phyloP scores from a whole-genome alignment of 2,329 filamentous ascomycete species.

The Acrocalymma vagum region DNA sequence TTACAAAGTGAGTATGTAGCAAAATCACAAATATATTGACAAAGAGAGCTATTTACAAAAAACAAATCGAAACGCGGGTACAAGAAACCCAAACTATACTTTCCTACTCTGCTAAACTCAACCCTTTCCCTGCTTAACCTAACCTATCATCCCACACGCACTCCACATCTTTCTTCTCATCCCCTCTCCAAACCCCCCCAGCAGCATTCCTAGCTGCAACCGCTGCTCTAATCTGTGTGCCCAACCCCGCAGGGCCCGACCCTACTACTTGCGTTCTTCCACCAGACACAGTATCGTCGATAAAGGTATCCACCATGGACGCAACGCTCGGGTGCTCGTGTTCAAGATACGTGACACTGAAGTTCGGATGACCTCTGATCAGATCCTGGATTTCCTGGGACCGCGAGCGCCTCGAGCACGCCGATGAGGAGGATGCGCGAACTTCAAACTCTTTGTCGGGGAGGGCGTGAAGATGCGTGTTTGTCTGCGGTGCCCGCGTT shows the following conservation, averaged over 20 bases:
- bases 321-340: constrained; percentile 23
- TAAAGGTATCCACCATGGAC: constrained; percentile 19
- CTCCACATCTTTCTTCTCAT: constrained; percentile 32
- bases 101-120: no score
- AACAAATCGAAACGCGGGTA: no score
- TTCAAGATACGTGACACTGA: constrained; percentile 29
- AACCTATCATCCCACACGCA: constrained; percentile 41
- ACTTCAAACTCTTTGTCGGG: constrained; percentile 11
- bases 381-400: constrained; percentile 14
- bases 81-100: no score
- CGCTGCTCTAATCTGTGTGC: constrained; percentile 32
- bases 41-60: no score
- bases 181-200: constrained; percentile 33
- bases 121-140: no score
- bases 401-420: constrained; percentile 4
- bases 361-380: constrained; percentile 15
- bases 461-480: constrained; percentile 3
- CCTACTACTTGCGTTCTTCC: constrained; percentile 33
- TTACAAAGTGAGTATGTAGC: no score
- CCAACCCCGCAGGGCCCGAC: constrained; percentile 30
- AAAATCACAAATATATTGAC: no score
- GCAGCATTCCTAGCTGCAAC: constrained; percentile 30
- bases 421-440: constrained; percentile 9
- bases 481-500: constrained; percentile 11
- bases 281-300: constrained; percentile 20